Conservation (phyloP, 2,329 filamentous ascomycete species). For the Microdochium trichocladiopsis region DNA sequence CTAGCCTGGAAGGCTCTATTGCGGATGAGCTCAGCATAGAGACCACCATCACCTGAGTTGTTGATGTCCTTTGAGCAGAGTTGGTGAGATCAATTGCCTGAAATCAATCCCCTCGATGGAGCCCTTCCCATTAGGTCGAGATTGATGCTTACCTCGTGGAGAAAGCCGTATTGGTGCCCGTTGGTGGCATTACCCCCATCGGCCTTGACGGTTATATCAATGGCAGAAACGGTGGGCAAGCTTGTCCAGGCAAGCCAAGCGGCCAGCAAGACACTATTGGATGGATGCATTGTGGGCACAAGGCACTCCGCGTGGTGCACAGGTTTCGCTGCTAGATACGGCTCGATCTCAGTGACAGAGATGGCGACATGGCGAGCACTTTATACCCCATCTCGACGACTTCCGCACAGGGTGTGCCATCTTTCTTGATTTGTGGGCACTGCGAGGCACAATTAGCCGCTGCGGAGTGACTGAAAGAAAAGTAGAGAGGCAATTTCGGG, state of each 20-base stretch:
- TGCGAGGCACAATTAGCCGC: too few species aligned
- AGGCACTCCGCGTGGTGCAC: background rate
- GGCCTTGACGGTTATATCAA: conserved; percentile 27
- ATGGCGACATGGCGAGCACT: background rate
- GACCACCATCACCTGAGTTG: conserved; percentile 64
- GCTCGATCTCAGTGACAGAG: background rate
- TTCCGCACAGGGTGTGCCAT: too few species aligned
- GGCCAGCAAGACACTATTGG: background rate
- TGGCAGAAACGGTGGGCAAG: conserved; percentile 16
- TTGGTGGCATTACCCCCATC: conserved; percentile 33
- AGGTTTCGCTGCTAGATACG: background rate
- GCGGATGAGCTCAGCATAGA: conserved; percentile 64
- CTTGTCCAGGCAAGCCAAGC: conserved; percentile 2
- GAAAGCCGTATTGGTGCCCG: conserved; percentile 36
- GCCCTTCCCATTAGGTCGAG: background rate
- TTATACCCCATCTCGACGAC: background rate
- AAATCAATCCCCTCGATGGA: background rate
- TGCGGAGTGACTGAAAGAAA: too few species aligned
- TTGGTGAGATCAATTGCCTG: background rate
- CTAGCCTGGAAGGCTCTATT: conserved; percentile 64
- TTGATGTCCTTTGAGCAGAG: conserved; percentile 46
- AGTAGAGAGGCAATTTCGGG: too few species aligned
- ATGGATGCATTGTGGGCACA: background rate
- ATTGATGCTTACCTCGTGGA: conserved; percentile 28
- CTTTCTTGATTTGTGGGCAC: too few species aligned